Evolutionary conservation across 495 filamentous ascomycete genomes (phyloP), one percentile per base, ranked within the genome.

Genomic region (Echria macrotheca): DNA sequence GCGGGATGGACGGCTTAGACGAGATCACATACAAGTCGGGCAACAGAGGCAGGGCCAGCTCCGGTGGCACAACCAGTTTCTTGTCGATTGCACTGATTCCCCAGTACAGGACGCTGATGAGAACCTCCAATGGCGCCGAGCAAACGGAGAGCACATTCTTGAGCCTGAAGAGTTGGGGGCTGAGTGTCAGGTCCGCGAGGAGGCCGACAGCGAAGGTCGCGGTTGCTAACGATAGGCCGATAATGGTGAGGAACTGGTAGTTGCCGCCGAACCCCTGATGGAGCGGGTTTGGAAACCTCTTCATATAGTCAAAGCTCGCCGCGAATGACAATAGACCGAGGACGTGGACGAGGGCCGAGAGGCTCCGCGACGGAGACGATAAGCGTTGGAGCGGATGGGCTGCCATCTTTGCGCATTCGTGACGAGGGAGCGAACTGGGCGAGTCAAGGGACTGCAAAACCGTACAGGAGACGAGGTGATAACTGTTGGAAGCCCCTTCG

Each of bases 41-140:
- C 5, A 58, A 28, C 21, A 75, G 62, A n/a, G 69, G 61, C 33
- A 80, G 59, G 25, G 63, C 55, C 15, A 74, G 57, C 19, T 70
- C 73, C 1, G 73, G 70, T 5, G 73, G 72, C 29, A 77, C 54
- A 18, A 79, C 64, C 50, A 80, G 61, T 12, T 44, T 57, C 51
- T 79, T 76, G 64, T 90, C 83, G 53, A 89, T 83, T 38, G 71
- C 62, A 15, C 80, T 76, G 17, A 96, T 70, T 28, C 81, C 74
- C 87, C 89, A 94, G 63, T 95, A 95, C 0, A 96, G 72, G n/a
- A 90, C 66, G 60, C 78, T 87, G 57, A 96, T 87, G 24, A 95
- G 64, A 19, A 91, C 79, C 56, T 88, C 87, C 52, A 95, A 67
- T 2, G 90, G 91, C 4, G 89, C 79, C 44, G 81, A 82, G 60